A percentile compares a stretch with the other conserved stretches of the same genome.
These are phyloP conservation scores for Suhomyces sp. DNA, from an alignment of 805 yeast genomes.

Conservation along the genomic window DNA sequence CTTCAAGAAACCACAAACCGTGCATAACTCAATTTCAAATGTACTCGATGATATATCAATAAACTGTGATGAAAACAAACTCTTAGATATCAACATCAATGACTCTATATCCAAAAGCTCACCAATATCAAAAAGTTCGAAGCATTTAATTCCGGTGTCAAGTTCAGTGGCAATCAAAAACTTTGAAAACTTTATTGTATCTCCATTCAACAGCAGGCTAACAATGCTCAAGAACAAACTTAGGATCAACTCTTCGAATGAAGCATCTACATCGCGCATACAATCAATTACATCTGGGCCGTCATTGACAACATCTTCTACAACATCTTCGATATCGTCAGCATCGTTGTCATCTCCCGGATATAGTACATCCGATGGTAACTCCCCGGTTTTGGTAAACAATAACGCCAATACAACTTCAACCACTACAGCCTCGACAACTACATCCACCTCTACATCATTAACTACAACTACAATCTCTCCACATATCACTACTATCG, in stretches of 20 bases:
- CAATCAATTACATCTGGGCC: not conserved
- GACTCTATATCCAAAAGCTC: slow-evolving; percentile 2
- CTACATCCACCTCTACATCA: slow-evolving; percentile 10
- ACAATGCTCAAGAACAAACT: slow-evolving; percentile 7
- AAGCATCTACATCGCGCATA: not conserved
- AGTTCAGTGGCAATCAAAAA: slow-evolving; percentile 12
- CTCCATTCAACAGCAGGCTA: slow-evolving; percentile 9
- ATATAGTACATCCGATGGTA: not conserved
- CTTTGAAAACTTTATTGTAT: slow-evolving; percentile 13
- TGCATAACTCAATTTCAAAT: slow-evolving; percentile 7
- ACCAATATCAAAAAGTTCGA: not conserved
- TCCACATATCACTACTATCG: slow-evolving; percentile 15
- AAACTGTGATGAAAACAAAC: slow-evolving; percentile 12
- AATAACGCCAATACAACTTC: slow-evolving; percentile 5
- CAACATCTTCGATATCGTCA: not conserved
- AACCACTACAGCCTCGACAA: slow-evolving; percentile 8
- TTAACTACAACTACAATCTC: slow-evolving; percentile 10
- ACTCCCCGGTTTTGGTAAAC: not conserved
- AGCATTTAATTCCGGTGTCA: not conserved
- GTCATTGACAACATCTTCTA: not conserved
- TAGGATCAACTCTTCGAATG: slow-evolving; percentile 1
- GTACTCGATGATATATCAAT: slow-evolving; percentile 9
- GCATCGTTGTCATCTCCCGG: not conserved
- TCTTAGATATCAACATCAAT: slow-evolving; percentile 9
- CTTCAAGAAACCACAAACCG: slow-evolving; percentile 6